Evolutionary conservation across 768 basidiomycete species (phyloP).

Genomic region (Strobilomyces dryophilus): DNA sequence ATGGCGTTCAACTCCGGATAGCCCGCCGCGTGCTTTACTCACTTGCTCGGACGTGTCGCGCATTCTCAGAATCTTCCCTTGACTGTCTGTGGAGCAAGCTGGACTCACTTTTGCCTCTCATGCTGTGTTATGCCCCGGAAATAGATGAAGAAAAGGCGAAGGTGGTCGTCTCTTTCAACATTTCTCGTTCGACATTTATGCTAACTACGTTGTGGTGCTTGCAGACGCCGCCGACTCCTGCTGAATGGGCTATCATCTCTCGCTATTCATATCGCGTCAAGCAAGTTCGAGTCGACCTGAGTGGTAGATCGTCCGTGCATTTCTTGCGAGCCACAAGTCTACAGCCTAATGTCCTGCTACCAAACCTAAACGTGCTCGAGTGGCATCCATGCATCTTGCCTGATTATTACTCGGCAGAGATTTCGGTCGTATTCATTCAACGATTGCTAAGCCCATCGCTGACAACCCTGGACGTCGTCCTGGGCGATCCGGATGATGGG

Average conservation of each 20-base stretch:
- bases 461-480: neutral
- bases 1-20: too few species aligned
- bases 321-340: neutral
- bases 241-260: neutral
- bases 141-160: neutral
- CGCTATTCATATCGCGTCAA: neutral
- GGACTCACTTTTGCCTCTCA: neutral
- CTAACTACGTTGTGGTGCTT: neutral
- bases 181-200: neutral
- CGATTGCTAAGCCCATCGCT: neutral
- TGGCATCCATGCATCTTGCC: neutral
- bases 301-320: too few species aligned
- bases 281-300: neutral
- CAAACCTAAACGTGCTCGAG: conserved; percentile 1
- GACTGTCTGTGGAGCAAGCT: neutral
- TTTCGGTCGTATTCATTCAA: neutral
- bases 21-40: neutral
- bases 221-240: neutral
- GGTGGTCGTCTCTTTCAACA: neutral
- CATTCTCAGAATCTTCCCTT: neutral
- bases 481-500: neutral
- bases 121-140: neutral
- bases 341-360: neutral
- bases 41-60: neutral
- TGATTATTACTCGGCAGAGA: neutral